Base-by-base conservation (phyloP, 2,329 filamentous ascomycete species). In the Arthrobotrys pseudoclavata region DNA sequence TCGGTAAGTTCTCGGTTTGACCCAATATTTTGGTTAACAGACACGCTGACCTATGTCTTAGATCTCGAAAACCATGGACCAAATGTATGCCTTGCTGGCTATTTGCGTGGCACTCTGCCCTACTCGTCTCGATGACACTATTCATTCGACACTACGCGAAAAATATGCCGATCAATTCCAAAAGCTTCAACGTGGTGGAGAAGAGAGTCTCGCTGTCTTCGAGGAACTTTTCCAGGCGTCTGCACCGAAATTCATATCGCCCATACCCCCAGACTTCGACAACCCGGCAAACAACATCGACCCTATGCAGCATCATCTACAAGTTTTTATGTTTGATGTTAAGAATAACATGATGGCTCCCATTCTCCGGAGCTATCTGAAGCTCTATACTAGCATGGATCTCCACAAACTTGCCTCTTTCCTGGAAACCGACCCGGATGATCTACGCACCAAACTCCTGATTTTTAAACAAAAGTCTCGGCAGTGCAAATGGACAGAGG, bases 191-290 rank as follows among this genome's bases (percentile, higher is more conserved):
- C 93, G 94, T 80, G 96, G 96, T 82, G 96, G 96, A 37, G 94
- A 95, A 79, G 96, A 99, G 83, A 92, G 94, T 50, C 92, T 99
- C 26, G 95, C 94, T 81, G 91, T 99, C 83, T 99, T 97, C 83
- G 96, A 98, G 88, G 96, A 98, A 87, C 91, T 99, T 82, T 99
- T 99, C 92, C 91, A 92, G 83, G 88, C 91, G 79, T 92, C 96
- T n/a, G 98, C 96, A 90, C 96, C 96, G 85, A 98, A 97, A 87
- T 99, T 99, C 89, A 99, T 99, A 88, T 96, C 92, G 79, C 96
- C 96, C 63, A 96, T 96, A 18, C 93, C 94, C 74, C 96, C 96
- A 66, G 94, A 99, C 86, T 99, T 99, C 85, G 96, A 98, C 84
- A 95, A 96, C 88, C 94, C 96, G 79, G 91, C 94, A 85, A 86